Evolutionary conservation across 805 yeast genomes (phyloP).

Genomic region (Candida ortonii): DNA sequence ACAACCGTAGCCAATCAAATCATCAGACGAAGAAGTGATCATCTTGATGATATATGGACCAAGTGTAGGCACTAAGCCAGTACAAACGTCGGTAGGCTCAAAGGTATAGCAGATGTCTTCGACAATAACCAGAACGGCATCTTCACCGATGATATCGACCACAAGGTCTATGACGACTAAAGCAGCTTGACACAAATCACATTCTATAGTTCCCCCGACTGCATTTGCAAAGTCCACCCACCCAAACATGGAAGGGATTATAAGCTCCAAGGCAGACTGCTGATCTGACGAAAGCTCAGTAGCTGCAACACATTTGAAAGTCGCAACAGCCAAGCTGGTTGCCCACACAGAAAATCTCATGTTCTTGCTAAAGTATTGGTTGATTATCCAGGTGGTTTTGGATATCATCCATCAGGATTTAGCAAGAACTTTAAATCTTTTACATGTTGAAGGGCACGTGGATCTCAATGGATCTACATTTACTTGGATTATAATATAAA

Average conservation of each 20-base stretch:
- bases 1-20: background rate
- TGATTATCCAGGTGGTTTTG: too few relatives aligned
- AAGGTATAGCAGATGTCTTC: slow-evolving; percentile 1
- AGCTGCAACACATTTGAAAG: too few relatives aligned
- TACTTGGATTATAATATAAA: too few relatives aligned
- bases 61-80: slow-evolving; percentile 1
- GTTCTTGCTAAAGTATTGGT: too few relatives aligned
- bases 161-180: slow-evolving; percentile 1
- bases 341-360: too few relatives aligned
- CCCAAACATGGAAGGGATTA: slow-evolving; percentile 2
- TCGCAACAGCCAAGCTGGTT: too few relatives aligned
- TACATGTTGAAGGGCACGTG: too few relatives aligned
- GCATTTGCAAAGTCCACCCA: background rate
- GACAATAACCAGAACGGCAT: background rate
- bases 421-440: too few relatives aligned
- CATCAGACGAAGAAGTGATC: slow-evolving; percentile 3
- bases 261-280: background rate
- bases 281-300: slow-evolving; percentile 1
- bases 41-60: slow-evolving; percentile 1
- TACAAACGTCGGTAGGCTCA: slow-evolving; percentile 1
- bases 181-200: slow-evolving; percentile 1
- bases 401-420: too few relatives aligned
- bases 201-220: slow-evolving; percentile 1
- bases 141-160: slow-evolving; percentile 2
- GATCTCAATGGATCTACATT: too few relatives aligned